These are phyloP conservation scores for Pholiota conissans DNA, from an alignment of 768 basidiomycete genomes.

Conservation along the genomic window DNA sequence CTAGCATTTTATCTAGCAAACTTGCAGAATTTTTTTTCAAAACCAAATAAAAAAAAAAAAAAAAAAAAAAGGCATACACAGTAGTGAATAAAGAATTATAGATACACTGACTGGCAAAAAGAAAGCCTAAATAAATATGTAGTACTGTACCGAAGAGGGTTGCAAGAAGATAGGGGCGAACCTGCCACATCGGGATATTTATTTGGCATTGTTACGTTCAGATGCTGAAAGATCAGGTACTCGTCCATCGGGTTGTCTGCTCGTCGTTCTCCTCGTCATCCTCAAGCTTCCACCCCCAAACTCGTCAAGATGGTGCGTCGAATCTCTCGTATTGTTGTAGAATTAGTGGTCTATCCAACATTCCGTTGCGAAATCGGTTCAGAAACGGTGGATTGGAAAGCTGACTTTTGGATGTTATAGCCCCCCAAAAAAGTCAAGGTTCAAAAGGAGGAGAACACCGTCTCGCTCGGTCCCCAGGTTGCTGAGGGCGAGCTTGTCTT, in stretches of 20 bases:
- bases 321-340: slow-evolving; percentile 9
- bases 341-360: slow-evolving; percentile 7
- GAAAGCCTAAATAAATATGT: too few species aligned
- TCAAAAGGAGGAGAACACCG: slow-evolving; percentile 77
- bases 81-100: too few species aligned
- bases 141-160: too few species aligned
- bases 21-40: too few species aligned
- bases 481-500: slow-evolving; percentile 96
- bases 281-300: slow-evolving; percentile 32
- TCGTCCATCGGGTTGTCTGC: slow-evolving; percentile 8
- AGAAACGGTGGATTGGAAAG: slow-evolving; percentile 45
- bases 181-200: background rate
- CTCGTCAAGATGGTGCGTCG: slow-evolving; percentile 40
- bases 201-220: background rate
- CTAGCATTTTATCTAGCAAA: too few species aligned
- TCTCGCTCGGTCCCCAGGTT: slow-evolving; percentile 93
- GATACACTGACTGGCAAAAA: too few species aligned
- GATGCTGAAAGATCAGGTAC: background rate
- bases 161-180: background rate
- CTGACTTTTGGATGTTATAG: slow-evolving; percentile 62
- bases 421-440: slow-evolving; percentile 83
- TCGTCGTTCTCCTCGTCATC: slow-evolving; percentile 30
- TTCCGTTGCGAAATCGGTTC: slow-evolving; percentile 8
- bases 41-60: too few species aligned
- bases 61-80: too few species aligned